These are phyloP conservation scores for Ophioceras dolichostomum DNA, from an alignment of 2,329 filamentous ascomycete species.

Conservation along the genomic window DNA sequence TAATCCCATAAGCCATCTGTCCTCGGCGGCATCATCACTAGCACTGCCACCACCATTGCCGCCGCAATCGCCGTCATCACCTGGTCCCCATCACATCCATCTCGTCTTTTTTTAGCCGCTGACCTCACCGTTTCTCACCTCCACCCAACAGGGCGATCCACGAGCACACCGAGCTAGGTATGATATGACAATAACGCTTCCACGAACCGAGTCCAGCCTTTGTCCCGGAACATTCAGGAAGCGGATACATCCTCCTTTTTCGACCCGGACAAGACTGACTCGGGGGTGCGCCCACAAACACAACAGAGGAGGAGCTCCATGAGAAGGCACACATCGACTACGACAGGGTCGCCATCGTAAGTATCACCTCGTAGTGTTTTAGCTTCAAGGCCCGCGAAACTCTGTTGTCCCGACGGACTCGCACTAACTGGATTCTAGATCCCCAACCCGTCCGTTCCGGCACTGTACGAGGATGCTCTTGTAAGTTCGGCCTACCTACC, in stretches of 20 bases:
- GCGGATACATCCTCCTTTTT: too few species aligned
- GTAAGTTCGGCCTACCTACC: constrained; percentile 27
- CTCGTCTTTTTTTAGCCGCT: too few species aligned
- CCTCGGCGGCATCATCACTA: too few species aligned
- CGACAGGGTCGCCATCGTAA: constrained; percentile 91
- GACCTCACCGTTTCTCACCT: too few species aligned
- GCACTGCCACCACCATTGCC: too few species aligned
- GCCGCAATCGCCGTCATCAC: too few species aligned
- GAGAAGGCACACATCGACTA: constrained; percentile 99
- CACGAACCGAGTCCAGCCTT: not conserved
- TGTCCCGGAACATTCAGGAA: too few species aligned
- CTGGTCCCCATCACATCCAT: too few species aligned
- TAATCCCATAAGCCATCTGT: constrained; percentile 7
- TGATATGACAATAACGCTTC: not conserved
- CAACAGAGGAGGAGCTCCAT: constrained; percentile 77
- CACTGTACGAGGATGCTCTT: constrained; percentile 97
- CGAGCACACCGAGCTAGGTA: constrained; percentile 86
- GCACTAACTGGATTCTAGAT: constrained; percentile 27
- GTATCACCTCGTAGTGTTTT: constrained; percentile 18
- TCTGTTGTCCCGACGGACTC: not conserved
- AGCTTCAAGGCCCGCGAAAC: not conserved
- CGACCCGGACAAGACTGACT: constrained; percentile 3
- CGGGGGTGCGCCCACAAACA: too few species aligned
- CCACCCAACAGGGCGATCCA: constrained; percentile 50
- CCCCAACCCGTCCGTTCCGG: constrained; percentile 88